Percentiles rank a stretch among this genome's conserved stretches.
These are phyloP conservation scores for Sugiyamaella valdiviana DNA, from an alignment of 805 yeast genomes.

Conservation along the genomic window DNA sequence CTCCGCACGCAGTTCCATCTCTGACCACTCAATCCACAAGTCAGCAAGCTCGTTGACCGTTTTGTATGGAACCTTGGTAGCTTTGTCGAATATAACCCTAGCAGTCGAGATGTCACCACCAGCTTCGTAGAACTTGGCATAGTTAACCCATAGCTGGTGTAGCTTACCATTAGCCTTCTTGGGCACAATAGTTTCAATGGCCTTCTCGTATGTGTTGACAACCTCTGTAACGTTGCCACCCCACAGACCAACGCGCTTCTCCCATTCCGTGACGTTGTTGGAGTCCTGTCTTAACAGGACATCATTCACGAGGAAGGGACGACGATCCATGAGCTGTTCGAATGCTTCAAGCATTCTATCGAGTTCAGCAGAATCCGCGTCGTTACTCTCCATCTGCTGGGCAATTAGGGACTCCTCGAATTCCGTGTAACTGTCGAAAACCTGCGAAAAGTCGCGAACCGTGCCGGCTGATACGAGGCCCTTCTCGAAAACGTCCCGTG, in stretches of 20 bases:
- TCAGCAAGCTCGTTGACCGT: slow-evolving; percentile 57
- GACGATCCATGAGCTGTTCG: slow-evolving; percentile 49
- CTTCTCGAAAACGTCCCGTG: slow-evolving; percentile 42
- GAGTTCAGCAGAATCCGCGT: slow-evolving; percentile 30
- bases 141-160: slow-evolving; percentile 61
- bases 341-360: slow-evolving; percentile 43
- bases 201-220: slow-evolving; percentile 54
- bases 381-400: slow-evolving; percentile 24
- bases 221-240: slow-evolving; percentile 39
- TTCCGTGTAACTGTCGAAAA: slow-evolving; percentile 59
- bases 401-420: slow-evolving; percentile 49
- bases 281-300: slow-evolving; percentile 56
- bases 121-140: slow-evolving; percentile 57
- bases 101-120: slow-evolving; percentile 52
- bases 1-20: slow-evolving; percentile 48
- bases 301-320: slow-evolving; percentile 59
- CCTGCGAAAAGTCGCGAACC: slow-evolving; percentile 52
- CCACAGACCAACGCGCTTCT: slow-evolving; percentile 48
- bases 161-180: slow-evolving; percentile 39
- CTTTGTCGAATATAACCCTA: slow-evolving; percentile 53
- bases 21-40: slow-evolving; percentile 73
- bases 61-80: slow-evolving; percentile 64
- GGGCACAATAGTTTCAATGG: slow-evolving; percentile 63
- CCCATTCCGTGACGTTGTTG: slow-evolving; percentile 64
- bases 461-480: slow-evolving; percentile 45